A percentile compares a stretch with the other conserved stretches of the same genome.
phyloP scores from a whole-genome alignment of 768 basidiomycete species.

The Tylopilus sp. region DNA sequence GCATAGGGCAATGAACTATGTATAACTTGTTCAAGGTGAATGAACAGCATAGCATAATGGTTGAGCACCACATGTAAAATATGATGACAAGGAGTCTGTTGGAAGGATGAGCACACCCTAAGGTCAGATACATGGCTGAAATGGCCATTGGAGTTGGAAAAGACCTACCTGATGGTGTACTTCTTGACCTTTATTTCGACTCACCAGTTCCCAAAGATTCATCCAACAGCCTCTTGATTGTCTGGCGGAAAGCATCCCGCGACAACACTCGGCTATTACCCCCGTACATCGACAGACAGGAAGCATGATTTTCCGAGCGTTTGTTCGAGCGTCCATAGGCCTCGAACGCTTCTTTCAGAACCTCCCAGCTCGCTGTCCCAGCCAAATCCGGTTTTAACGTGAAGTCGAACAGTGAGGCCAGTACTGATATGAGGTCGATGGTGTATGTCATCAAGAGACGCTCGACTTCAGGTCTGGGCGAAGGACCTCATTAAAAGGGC shows the following conservation, averaged over 20 bases:
- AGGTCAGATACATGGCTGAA: too few species aligned
- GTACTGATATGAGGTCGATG: slow-evolving; percentile 3
- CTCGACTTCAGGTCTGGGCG: slow-evolving; percentile 2
- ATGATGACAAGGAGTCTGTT: too few species aligned
- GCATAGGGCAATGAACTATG: too few species aligned
- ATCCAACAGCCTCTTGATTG: background rate
- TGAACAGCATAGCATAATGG: too few species aligned
- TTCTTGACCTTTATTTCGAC: background rate
- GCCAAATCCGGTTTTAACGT: slow-evolving; percentile 8
- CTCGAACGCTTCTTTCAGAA: slow-evolving; percentile 7
- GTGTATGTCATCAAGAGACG: slow-evolving; percentile 4
- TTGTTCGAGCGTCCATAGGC: slow-evolving; percentile 1
- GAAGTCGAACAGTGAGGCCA: slow-evolving; percentile 2
- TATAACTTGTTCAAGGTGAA: too few species aligned
- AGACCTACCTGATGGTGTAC: too few species aligned
- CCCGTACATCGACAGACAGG: background rate
- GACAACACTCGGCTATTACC: background rate
- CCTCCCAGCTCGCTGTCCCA: slow-evolving; percentile 4
- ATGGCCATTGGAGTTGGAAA: too few species aligned
- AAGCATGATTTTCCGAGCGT: background rate
- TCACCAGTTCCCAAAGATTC: background rate
- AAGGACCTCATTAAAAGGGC: background rate
- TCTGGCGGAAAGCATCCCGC: background rate
- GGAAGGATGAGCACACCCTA: too few species aligned
- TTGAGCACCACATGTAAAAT: too few species aligned